Evolutionary conservation across 768 basidiomycete species (phyloP).

Genomic region (Lactarius deliciosus): DNA sequence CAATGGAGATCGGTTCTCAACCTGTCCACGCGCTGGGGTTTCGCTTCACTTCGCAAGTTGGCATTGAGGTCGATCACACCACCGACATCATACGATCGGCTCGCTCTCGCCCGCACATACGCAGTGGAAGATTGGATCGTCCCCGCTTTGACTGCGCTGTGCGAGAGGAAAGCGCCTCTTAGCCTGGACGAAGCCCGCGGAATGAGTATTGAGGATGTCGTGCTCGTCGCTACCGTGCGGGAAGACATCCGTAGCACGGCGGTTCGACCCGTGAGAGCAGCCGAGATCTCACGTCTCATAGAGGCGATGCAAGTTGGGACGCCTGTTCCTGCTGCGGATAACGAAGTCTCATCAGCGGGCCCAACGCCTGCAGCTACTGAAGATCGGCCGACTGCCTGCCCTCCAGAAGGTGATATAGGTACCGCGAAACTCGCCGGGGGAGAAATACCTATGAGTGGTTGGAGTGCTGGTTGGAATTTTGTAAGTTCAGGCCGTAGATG

Average conservation of each 20-base stretch:
- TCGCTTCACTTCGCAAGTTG: slow-evolving; percentile 31
- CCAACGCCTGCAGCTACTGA: background rate
- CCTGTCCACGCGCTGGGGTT: slow-evolving; percentile 35
- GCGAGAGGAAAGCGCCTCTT: slow-evolving; percentile 13
- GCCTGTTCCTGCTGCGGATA: background rate
- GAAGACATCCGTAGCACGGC: slow-evolving; percentile 2
- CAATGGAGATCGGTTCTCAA: slow-evolving; percentile 34
- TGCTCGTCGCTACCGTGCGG: slow-evolving; percentile 17
- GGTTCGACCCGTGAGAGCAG: background rate
- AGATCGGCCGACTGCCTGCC: background rate
- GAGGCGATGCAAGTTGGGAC: background rate
- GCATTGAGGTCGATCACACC: slow-evolving; percentile 7
- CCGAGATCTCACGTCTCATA: background rate
- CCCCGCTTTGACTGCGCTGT: slow-evolving; percentile 16
- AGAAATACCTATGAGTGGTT: background rate
- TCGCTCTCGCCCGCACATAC: slow-evolving; percentile 14
- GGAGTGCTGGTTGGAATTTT: background rate
- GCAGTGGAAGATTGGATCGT: slow-evolving; percentile 16
- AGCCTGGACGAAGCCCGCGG: slow-evolving; percentile 13
- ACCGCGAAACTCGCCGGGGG: background rate
- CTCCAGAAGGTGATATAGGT: background rate
- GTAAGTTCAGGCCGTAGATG: background rate
- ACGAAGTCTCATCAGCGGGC: background rate
- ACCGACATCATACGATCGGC: slow-evolving; percentile 11
- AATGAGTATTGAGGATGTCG: slow-evolving; percentile 20